phyloP scores from a whole-genome alignment of 2,329 filamentous ascomycete genomes.

The Claviceps monticola region DNA sequence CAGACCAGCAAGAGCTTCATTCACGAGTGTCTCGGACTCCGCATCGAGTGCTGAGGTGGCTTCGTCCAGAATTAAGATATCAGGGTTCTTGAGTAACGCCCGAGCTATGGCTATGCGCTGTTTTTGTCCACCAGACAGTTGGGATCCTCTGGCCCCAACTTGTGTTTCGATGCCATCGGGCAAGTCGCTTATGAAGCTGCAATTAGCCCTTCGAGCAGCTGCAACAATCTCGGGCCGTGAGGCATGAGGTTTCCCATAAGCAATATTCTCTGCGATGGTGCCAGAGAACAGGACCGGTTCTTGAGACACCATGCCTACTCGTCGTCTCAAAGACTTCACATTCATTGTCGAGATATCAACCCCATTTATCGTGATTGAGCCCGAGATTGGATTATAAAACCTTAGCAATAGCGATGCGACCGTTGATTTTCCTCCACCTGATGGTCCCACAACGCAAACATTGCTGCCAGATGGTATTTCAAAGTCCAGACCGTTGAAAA shows the following conservation, averaged over 20 bases:
- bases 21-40: constrained; percentile 92
- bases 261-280: constrained; percentile 76
- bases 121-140: constrained; percentile 92
- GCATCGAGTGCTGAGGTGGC: constrained; percentile 91
- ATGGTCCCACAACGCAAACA: constrained; percentile 91
- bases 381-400: constrained; percentile 75
- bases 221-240: constrained; percentile 67
- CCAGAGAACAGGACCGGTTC: constrained; percentile 88
- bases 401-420: constrained; percentile 82
- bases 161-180: constrained; percentile 90
- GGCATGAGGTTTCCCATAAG: constrained; percentile 75
- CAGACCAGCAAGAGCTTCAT: constrained; percentile 69
- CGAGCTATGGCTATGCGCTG: constrained; percentile 95
- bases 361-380: constrained; percentile 71
- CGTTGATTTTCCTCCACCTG: constrained; percentile 90
- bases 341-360: constrained; percentile 78
- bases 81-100: constrained; percentile 85
- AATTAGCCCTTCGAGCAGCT: constrained; percentile 86
- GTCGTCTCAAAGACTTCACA: constrained; percentile 78
- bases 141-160: constrained; percentile 81
- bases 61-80: constrained; percentile 94
- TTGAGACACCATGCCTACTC: constrained; percentile 90
- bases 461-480: constrained; percentile 87
- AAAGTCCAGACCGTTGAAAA: constrained; percentile 82
- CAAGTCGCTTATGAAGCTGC: constrained; percentile 91